phyloP scores from a whole-genome alignment of 495 filamentous ascomycete genomes.

The Penicillium daleae region DNA sequence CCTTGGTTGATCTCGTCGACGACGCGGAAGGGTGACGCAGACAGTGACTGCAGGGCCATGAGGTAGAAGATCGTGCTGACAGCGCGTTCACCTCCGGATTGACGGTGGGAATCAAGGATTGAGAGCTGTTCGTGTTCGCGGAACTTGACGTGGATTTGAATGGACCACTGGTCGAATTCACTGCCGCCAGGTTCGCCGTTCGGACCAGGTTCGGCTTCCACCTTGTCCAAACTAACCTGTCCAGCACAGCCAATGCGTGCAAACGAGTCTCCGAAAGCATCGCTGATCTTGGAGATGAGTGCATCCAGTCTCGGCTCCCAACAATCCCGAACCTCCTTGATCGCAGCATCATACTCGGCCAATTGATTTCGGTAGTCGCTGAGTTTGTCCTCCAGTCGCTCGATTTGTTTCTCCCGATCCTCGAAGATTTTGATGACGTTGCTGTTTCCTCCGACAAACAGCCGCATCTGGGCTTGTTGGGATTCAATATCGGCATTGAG shows the following conservation, averaged over 20 bases:
- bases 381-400: constrained; percentile 55
- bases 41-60: constrained; percentile 94
- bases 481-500: constrained; percentile 76
- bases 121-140: constrained; percentile 83
- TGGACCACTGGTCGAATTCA: constrained; percentile 88
- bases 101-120: constrained; percentile 83
- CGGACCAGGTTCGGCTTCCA: constrained; percentile 40
- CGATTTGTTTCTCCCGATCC: constrained; percentile 63
- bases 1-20: constrained; percentile 99
- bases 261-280: constrained; percentile 89
- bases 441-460: constrained; percentile 79
- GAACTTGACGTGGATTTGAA: constrained; percentile 94
- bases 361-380: constrained; percentile 49
- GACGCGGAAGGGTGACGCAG: constrained; percentile 95
- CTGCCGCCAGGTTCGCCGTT: constrained; percentile 62
- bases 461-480: constrained; percentile 71
- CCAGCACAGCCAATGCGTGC: constrained; percentile 94
- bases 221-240: constrained; percentile 71
- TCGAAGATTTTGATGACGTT: constrained; percentile 80
- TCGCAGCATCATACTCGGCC: constrained; percentile 55
- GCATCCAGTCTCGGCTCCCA: constrained; percentile 89
- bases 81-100: constrained; percentile 94
- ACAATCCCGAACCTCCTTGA: constrained; percentile 56
- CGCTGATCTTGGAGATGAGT: constrained; percentile 79
- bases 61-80: constrained; percentile 99